These are phyloP conservation scores for Aspergillus bridgeri DNA, from an alignment of 495 filamentous ascomycete species.

Conservation along the genomic window DNA sequence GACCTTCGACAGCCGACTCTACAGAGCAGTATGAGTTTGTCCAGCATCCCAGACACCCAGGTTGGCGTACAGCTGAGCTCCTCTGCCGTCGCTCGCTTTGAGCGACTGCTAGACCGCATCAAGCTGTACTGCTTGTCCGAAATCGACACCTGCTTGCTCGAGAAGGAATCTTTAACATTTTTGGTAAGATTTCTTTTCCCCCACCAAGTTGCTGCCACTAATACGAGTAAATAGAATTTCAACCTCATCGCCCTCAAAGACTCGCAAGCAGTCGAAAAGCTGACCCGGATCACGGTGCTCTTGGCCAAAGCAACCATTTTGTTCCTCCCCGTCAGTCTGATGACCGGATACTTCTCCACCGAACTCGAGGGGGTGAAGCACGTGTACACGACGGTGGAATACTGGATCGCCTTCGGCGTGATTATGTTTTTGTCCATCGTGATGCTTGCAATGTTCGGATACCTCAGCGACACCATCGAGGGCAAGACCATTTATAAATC, in stretches of 20 bases:
- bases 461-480: conserved; percentile 47
- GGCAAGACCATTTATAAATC: conserved; percentile 50
- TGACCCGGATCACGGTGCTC: conserved; percentile 78
- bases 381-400: conserved; percentile 58
- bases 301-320: conserved; percentile 79
- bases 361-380: conserved; percentile 58
- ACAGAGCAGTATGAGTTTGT: conserved; percentile 22
- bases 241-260: conserved; percentile 84
- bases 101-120: conserved; percentile 71
- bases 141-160: conserved; percentile 72
- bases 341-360: conserved; percentile 81
- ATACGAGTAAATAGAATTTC: conserved; percentile 60
- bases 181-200: conserved; percentile 43
- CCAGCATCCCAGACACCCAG: conserved; percentile 24
- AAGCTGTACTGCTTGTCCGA: conserved; percentile 76
- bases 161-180: conserved; percentile 74
- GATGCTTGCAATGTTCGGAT: conserved; percentile 47
- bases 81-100: conserved; percentile 68
- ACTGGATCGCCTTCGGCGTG: conserved; percentile 71
- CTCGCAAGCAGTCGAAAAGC: conserved; percentile 70
- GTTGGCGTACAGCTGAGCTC: conserved; percentile 59
- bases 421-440: conserved; percentile 62
- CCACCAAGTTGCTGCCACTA: not conserved
- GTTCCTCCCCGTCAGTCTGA: conserved; percentile 78
- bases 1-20: conserved; percentile 29